Conservation (phyloP, 495 filamentous ascomycete genomes). For the Aspergillus diversus region DNA sequence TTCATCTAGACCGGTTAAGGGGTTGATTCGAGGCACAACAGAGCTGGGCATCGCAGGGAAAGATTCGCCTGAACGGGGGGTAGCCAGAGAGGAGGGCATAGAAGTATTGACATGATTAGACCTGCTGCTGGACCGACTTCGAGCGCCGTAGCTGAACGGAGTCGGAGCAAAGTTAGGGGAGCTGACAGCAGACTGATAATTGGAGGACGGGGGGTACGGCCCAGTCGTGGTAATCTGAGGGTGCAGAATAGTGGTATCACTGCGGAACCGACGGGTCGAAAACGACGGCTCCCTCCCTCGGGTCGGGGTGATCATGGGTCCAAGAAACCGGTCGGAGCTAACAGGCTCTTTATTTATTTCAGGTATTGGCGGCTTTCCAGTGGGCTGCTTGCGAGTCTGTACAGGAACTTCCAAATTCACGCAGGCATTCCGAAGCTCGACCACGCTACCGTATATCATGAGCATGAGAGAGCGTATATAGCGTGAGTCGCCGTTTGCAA, state of each 20-base stretch:
- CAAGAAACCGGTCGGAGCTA: conserved; percentile 42
- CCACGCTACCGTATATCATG: conserved; percentile 76
- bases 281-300: conserved; percentile 52
- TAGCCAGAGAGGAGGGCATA: conserved; percentile 56
- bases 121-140: conserved; percentile 57
- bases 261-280: conserved; percentile 56
- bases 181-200: conserved; percentile 33
- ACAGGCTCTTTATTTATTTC: conserved; percentile 30
- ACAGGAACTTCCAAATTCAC: conserved; percentile 43
- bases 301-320: conserved; percentile 62
- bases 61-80: conserved; percentile 77
- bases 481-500: conserved; percentile 73
- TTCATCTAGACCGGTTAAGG: conserved; percentile 61
- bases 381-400: conserved; percentile 24
- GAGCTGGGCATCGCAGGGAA: conserved; percentile 63
- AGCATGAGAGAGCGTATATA: conserved; percentile 82
- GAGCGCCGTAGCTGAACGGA: conserved; percentile 37
- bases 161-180: conserved; percentile 43
- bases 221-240: conserved; percentile 40
- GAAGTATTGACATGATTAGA: conserved; percentile 53
- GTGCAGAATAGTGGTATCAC: conserved; percentile 65
- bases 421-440: conserved; percentile 69
- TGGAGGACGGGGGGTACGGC: conserved; percentile 31
- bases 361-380: conserved; percentile 34
- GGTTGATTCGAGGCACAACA: conserved; percentile 48